Evolutionary conservation across 306 rosid genomes (phyloP).

Genomic region (Hippophae tibetana): DNA sequence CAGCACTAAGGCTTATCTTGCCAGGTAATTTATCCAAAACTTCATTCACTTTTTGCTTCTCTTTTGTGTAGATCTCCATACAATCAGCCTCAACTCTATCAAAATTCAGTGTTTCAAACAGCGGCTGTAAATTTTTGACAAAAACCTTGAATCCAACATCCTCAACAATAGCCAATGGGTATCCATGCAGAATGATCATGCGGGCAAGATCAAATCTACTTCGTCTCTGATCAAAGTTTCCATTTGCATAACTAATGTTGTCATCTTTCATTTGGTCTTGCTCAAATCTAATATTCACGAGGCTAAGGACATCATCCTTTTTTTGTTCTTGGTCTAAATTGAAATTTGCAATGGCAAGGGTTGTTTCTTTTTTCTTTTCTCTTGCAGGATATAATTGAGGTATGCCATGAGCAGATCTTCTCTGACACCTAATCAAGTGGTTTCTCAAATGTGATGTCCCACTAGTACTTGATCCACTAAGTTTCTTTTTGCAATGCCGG

Average conservation of each 20-base stretch:
- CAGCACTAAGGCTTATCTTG: constrained; percentile 75
- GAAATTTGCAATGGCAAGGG: constrained; percentile 54
- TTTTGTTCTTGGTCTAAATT: constrained; percentile 62
- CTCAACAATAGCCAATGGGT: constrained; percentile 91
- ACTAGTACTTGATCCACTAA: constrained; percentile 96
- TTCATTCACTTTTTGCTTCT: constrained; percentile 82
- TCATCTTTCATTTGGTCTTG: constrained; percentile 78
- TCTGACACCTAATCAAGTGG: constrained; percentile 90
- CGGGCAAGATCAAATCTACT: constrained; percentile 95
- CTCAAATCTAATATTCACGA: constrained; percentile 81
- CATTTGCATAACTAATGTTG: constrained; percentile 30
- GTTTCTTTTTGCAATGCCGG: constrained; percentile 92
- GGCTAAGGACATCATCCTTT: constrained; percentile 62
- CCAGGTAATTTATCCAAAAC: constrained; percentile 91
- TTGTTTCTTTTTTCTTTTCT: constrained; percentile 79
- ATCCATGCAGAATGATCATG: constrained; percentile 92
- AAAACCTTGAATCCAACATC: constrained; percentile 88
- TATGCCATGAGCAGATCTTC: constrained; percentile 62
- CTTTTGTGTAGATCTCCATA: constrained; percentile 71
- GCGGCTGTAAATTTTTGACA: constrained; percentile 86
- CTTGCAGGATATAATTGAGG: constrained; percentile 54
- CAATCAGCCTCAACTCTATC: constrained; percentile 87
- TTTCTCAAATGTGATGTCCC: constrained; percentile 99
- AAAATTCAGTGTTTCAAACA: constrained; percentile 70
- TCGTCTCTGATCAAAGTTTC: constrained; percentile 76